Conservation (phyloP, 208 protist species). For the Crithidia brevicula region DNA sequence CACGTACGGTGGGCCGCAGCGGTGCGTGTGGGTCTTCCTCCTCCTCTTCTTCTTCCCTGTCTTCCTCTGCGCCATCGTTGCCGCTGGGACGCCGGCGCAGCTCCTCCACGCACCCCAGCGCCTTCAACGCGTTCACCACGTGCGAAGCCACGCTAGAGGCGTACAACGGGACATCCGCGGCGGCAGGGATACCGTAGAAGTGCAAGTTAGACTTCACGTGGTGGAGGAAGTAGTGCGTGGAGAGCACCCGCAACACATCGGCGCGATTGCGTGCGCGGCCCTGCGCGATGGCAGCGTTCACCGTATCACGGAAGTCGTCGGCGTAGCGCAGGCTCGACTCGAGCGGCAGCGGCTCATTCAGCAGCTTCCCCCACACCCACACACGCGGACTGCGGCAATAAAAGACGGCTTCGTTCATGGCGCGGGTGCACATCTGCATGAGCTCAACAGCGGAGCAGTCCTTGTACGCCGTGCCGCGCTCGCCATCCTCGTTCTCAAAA, state of each 20-base stretch:
- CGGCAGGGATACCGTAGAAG: constrained; percentile 80
- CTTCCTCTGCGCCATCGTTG: constrained; percentile 2
- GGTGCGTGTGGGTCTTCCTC: constrained; percentile 57
- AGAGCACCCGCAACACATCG: constrained; percentile 76
- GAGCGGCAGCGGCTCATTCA: constrained; percentile 84
- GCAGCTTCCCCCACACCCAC: constrained; percentile 69
- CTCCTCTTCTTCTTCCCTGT: constrained; percentile 28
- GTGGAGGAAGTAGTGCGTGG: constrained; percentile 85
- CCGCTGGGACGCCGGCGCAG: constrained; percentile 4
- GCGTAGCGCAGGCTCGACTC: constrained; percentile 83
- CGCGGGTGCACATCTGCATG: constrained; percentile 82
- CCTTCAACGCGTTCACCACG: constrained; percentile 56
- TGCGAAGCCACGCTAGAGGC: constrained; percentile 73
- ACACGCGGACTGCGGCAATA: constrained; percentile 67
- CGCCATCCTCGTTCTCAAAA: constrained; percentile 27
- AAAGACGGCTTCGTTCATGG: constrained; percentile 65
- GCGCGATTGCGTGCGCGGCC: constrained; percentile 54
- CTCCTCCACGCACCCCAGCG: constrained; percentile 55
- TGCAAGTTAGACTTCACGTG: constrained; percentile 75
- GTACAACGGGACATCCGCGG: constrained; percentile 70
- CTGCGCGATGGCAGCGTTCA: constrained; percentile 81
- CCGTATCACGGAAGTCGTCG: constrained; percentile 74
- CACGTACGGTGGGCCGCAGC: constrained; percentile 58
- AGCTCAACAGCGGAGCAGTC: constrained; percentile 73
- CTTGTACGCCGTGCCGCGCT: constrained; percentile 21